Base-by-base conservation (phyloP, 2,329 filamentous ascomycete species). In the Trichoderma sp. region DNA sequence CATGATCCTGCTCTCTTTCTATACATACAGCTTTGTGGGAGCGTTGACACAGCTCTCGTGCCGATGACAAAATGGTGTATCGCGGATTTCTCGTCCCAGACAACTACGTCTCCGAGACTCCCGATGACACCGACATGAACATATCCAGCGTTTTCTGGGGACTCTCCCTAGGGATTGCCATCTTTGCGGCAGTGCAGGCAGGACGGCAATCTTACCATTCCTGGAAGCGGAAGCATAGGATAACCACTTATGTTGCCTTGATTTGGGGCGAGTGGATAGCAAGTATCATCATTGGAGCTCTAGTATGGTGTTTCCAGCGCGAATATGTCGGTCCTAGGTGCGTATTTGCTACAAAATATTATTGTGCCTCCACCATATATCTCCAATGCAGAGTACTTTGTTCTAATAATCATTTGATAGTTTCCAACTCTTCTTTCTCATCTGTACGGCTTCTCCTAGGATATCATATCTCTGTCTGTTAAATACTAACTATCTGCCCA, bases 81-180 rank as follows among this genome's bases (percentile, higher is more conserved):
- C 47, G 20, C 47, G 20, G 20, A 53, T 53, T 53, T 53, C 47
- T 53, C 47, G 47, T 53, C 47, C 47, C 47, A 53, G 47, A 53
- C 47, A 53, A 53, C 20, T 53, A 53, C n/a, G 47, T 53, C 47
- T 53, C 47, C 47, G 47, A 53, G 47, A 53, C 47, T 53, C 47
- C 47, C 20, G 47, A 53, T 53, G 20, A 53, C 20, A 23, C n/a
- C 3, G 47, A 23, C 20, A 53, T 53, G 20, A 53, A 53, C 20
- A 53, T 53, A 53, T 53, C 47, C 47, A 53, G 47, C 11, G 11
- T 23, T 53, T 53, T 53, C 47, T 53, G 47, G 47, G 47, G 47
- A 7, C 20, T 53, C 4, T 53, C 47, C 20, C 5, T 53, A 3
- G 47, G 47, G 6, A 23, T 23, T 53, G 47, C 47, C 47, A 6